Base-by-base conservation (phyloP, 352 stramenopile species). In the Globisporangium rhizosaccharum region DNA sequence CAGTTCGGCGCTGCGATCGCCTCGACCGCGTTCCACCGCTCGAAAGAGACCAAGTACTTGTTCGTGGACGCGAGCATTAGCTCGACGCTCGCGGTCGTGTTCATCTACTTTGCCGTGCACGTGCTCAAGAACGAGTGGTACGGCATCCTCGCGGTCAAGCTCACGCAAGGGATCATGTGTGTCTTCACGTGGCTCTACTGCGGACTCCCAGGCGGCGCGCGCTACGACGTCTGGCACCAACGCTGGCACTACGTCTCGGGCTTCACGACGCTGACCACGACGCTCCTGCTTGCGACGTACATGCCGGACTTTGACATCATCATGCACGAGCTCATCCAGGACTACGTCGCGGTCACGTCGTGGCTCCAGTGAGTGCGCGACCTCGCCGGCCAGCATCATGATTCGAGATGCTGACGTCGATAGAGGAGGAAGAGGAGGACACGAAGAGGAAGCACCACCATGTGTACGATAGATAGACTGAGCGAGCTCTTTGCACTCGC, bases 111-210 rank as follows among this genome's bases (percentile, higher is more conserved):
- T 28, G 72, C 76, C 2, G 66, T 82, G 64, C 78, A 87, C 68
- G 79, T 75, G 55, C 64, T 87, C 45, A 67, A 71, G 36, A 90
- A 90, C 63, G 74, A 89, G 67, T 87, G 81, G 76, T 89, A 89
- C 59, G 80, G 81, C 57, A 79, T 92, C 53, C 70, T 92, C 59
- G 57, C 71, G 23, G 67, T 90, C 65, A 90, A 90, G 70, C 33
- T 77, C 47, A 55, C 75, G 26, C 72, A 88, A 41, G 79, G 66
- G 18, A 20, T 68, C 49, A 60, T 88, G 33, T 90, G 81, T 65
- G 54, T 62, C 52, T 92, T 92, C 68, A 90, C 81, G 56, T 91
- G 79, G 80, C 67, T 92, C 53, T 92, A 92, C 71, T 92, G 83
- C 58, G 83, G 81, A 1, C 67, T 92, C 51, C 83, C 83, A 2